Base-by-base conservation (phyloP, 2,329 filamentous ascomycete genomes). In the Phoma sp. region DNA sequence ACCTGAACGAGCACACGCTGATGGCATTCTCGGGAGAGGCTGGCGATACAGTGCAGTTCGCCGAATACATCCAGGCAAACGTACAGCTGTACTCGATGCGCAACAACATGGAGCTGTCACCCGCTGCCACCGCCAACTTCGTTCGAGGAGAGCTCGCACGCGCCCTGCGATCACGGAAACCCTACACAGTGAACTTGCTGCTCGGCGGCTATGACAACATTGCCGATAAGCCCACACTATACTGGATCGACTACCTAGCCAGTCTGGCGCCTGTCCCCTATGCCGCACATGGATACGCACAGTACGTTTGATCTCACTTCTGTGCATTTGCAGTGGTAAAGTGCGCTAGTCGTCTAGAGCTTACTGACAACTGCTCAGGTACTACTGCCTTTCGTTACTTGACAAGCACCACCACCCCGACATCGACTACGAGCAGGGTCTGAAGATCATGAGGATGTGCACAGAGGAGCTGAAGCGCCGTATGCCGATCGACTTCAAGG, bases 351-450 rank as follows among this genome's bases (percentile, higher is more conserved):
- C 7, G 13, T 43, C 4, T 22, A 14, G 18, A 36, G 2, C 22
- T 13, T 38, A 30, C 55, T 55, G 40, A 55, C 46, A 47, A 13
- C 39, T 11, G 8, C 11, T 27, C 41, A 91, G 88, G 79, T 98
- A 98, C 83, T 99, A 99, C 83, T 99, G 95, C 77, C 84, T 99
- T 58, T 96, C 91, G 6, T 96, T 96, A 66, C 86, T 99, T 46
- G 95, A 99, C 81, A 99, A 99, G 82, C 95, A 99, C 77, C 95
- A 99, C 76, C 90, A 97, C 72, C 93, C 95, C 42, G 89, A 97
- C 72, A 98, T 99, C 77, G 85, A 84, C 58, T 87, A 95, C 49
- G 92, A 89, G 59, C 86, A 96, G 76, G 95, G 95, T 52, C 85
- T 96, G 79, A 95, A 96, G 82, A 86, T 99, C 60, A 81, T 99